Percentiles rank a stretch among this genome's conserved stretches.
Evolutionary conservation across 2,329 filamentous ascomycete genomes (phyloP).

Genomic region (Trichophyton rubrum): DNA sequence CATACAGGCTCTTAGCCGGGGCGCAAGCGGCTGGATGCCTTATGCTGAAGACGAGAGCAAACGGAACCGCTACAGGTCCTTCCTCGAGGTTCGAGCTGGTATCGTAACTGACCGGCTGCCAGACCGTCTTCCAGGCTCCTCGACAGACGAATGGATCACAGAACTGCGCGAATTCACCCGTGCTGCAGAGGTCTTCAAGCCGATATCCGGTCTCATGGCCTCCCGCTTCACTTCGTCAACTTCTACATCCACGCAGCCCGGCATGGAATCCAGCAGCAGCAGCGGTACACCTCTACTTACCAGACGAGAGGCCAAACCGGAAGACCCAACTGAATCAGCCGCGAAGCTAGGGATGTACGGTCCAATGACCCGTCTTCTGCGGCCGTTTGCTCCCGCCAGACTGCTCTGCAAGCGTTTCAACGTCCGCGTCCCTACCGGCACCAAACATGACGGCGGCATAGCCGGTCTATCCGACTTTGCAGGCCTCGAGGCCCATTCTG

Average conservation of each 20-base stretch:
- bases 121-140: conserved; percentile 38
- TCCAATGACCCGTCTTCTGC: conserved; percentile 60
- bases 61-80: conserved; percentile 64
- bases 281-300: conserved; percentile 34
- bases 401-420: conserved; percentile 92
- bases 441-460: conserved; percentile 35
- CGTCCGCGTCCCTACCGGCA: conserved; percentile 58
- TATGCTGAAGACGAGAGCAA: conserved; percentile 76
- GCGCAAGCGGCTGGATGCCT: conserved; percentile 57
- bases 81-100: conserved; percentile 65
- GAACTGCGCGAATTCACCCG: conserved; percentile 70
- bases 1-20: conserved; percentile 54
- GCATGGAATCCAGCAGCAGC: neutral
- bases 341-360: conserved; percentile 90
- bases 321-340: conserved; percentile 72
- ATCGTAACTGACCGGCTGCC: conserved; percentile 44
- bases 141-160: conserved; percentile 61
- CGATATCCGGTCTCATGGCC: conserved; percentile 84
- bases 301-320: conserved; percentile 43
- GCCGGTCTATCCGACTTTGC: conserved; percentile 20
- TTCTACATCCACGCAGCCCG: conserved; percentile 12
- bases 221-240: conserved; percentile 69
- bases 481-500: conserved; percentile 22
- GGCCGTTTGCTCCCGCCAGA: conserved; percentile 66
- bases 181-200: conserved; percentile 71